Percentiles rank a stretch among this genome's conserved stretches.
Conservation (phyloP, 768 basidiomycete genomes). For the Termitomyces bulborhizus region DNA sequence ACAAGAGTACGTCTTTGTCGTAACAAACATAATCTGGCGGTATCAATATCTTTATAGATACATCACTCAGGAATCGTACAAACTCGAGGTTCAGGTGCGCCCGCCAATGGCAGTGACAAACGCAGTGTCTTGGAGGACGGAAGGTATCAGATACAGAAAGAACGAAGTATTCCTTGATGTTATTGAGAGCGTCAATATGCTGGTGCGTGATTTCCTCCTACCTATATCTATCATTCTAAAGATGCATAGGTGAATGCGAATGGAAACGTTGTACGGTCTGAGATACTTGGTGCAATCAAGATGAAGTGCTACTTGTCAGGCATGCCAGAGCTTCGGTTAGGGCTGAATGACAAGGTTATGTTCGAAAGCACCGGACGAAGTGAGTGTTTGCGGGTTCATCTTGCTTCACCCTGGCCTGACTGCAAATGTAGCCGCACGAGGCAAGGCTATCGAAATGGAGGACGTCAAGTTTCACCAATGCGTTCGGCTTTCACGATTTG, state of each 20-base stretch:
- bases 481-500: conserved; percentile 93
- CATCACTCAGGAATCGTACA: conserved; percentile 98
- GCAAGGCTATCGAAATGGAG: conserved; percentile 99
- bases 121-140: conserved; percentile 97
- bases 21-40: neutral
- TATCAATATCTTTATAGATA: conserved; percentile 44
- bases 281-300: conserved; percentile 97
- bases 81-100: conserved; percentile 87
- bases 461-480: conserved; percentile 99
- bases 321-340: conserved; percentile 97
- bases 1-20: conserved; percentile 64
- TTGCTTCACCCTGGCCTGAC: neutral
- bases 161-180: conserved; percentile 99
- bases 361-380: conserved; percentile 96
- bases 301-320: conserved; percentile 99
- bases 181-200: conserved; percentile 93
- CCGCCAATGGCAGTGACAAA: conserved; percentile 98
- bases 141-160: conserved; percentile 95
- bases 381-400: conserved; percentile 31
- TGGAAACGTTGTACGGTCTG: conserved; percentile 94
- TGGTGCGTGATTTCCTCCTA: conserved; percentile 45
- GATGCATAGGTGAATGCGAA: conserved; percentile 81
- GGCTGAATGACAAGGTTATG: conserved; percentile 99
- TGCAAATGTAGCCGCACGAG: conserved; percentile 62
- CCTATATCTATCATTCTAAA: neutral